These are phyloP conservation scores for Aspergillus sparsus DNA, from an alignment of 495 filamentous ascomycete species.

Conservation along the genomic window DNA sequence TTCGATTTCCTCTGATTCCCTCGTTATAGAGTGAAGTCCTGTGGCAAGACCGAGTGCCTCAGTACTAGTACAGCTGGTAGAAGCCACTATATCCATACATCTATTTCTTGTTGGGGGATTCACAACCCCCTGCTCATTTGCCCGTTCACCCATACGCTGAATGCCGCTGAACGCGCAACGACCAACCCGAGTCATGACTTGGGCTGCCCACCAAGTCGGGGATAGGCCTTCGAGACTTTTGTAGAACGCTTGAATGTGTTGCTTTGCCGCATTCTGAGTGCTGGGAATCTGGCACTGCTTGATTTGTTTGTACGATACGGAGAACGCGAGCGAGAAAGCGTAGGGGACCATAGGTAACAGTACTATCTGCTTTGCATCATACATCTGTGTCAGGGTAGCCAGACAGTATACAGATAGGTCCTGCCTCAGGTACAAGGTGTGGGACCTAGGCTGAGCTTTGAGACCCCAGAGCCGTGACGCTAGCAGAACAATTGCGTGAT, in stretches of 20 bases:
- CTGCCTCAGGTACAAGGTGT: constrained; percentile 23
- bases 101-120: neutral
- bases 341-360: constrained; percentile 29
- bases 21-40: neutral
- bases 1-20: constrained; percentile 4
- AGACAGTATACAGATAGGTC: constrained; percentile 23
- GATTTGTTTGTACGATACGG: constrained; percentile 28
- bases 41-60: neutral
- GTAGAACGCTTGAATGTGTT: constrained; percentile 24
- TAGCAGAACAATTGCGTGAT: constrained; percentile 27
- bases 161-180: constrained; percentile 23
- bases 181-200: constrained; percentile 29
- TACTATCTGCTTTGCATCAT: constrained; percentile 12
- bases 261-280: constrained; percentile 16
- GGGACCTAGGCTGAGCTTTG: constrained; percentile 22
- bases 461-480: constrained; percentile 24
- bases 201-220: constrained; percentile 30
- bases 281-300: constrained; percentile 22
- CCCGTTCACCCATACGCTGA: constrained; percentile 13
- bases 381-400: constrained; percentile 21
- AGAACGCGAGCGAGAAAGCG: constrained; percentile 28
- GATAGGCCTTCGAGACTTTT: constrained; percentile 20
- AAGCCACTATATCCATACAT: neutral
- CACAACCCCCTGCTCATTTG: constrained; percentile 9
- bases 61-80: neutral